Evolutionary conservation across 257 asterid genomes (phyloP), one percentile per base, ranked within the genome.

Genomic region (Nicotiana undulata): DNA sequence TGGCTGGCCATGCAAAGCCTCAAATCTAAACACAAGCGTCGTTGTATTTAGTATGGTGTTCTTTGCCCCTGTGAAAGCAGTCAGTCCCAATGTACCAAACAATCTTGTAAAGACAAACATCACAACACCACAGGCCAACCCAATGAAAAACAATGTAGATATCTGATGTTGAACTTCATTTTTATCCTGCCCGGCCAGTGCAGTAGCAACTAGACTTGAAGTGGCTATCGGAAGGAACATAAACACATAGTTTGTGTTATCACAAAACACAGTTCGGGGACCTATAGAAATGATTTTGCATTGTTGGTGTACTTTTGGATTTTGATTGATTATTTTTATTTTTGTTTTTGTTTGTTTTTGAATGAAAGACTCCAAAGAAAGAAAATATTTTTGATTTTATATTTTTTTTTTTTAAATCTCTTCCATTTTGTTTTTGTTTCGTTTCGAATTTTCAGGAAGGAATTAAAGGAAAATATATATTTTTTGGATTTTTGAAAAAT

Each of bases 151-250:
- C 93, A 95, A 86, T 56, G 85, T 80, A 52, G 99, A 95, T 86
- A 95, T 95, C 83, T 95, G 97, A 89, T 91, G 99, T 82, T 95
- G 99, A 85, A 93, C 97, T 82, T 88, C 96, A 66, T 77, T 78
- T 87, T 90, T 89, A 84, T 93, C 95, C 99, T 80, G 82, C 83
- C 82, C 92, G 89, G 97, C 96, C 83, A 95, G 94, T 82, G 97
- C 82, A 59, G 96, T 93, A 76, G 99, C 99, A 76, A 95, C 98
- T 89, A 93, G 85, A 91, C 93, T 95, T 61, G 99, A 95, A 80
- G 98, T 95, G 81, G 97, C 98, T 85, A 93, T 92, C 6, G 98
- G 91, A 31, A 95, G 98, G 88, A 95, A 95, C 99, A 95, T 95
- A 83, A 95, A 95, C 80, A 85, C 90, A 76, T 93, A 95, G 84